Base-by-base conservation (phyloP, 2,329 filamentous ascomycete species). In the Aspergillus sergii region DNA sequence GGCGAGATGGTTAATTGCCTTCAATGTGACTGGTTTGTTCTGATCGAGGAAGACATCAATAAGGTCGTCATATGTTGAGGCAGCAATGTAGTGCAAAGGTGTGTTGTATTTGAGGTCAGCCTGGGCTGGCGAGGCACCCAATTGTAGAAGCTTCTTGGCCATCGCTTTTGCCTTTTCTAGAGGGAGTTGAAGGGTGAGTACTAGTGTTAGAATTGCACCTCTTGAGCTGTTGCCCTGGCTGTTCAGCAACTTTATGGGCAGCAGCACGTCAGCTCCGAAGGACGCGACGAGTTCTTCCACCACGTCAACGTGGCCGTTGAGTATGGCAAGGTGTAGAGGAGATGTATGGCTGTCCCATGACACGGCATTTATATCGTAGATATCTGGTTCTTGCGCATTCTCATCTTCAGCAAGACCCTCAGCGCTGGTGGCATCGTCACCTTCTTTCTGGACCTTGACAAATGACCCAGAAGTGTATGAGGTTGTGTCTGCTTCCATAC, bases 321-420 rank as follows among this genome's bases (percentile, higher is more conserved):
- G 75, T 64, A 96, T 93, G 9, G 93, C 93, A 32, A 93, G 83
- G 74, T 96, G 93, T 6, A 96, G 82, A 1, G 93, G 88, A 14
- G 90, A 91, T 62, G 88, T 86, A 5, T 89, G 87, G 6, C 84
- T 85, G 69, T 96, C 92, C 93, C 93, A 96, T 1, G 91, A 87
- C n/a, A 91, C 73, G 1, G 90, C 85, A 67, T 96, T 89, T 64
- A 94, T 84, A 68, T 95, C 88, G 74, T 91, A 94, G 58, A 94
- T 85, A 75, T 96, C 92, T 0, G 92, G 91, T 23, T 91, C 90
- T 11, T 89, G 84, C 1, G 87, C 83, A 26, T 85, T 81, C 8
- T 88, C 86, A 7, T 89, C 78, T 11, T 79, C 85, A 0, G 83
- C 80, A 1, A 83, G 69, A 11, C 75, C 78, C 1, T 84, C 80